These are phyloP conservation scores for Starmerella potacharoeniae DNA, from an alignment of 805 yeast genomes.

Conservation along the genomic window DNA sequence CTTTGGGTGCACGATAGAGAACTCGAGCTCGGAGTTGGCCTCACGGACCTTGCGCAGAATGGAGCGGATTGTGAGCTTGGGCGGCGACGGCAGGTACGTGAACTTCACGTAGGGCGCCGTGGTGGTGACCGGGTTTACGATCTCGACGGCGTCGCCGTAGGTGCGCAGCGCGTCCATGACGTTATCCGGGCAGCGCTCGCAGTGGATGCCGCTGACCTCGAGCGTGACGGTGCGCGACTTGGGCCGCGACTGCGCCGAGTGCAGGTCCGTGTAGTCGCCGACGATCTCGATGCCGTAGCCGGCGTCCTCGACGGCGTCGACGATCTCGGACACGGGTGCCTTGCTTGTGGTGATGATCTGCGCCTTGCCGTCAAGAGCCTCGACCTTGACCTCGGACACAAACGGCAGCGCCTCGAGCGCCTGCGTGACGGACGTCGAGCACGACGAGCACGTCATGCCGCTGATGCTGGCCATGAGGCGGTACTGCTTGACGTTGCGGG, in stretches of 20 bases:
- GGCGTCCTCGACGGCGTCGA: slow-evolving; percentile 47
- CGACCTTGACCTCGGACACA: slow-evolving; percentile 43
- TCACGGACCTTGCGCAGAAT: slow-evolving; percentile 41
- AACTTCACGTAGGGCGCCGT: slow-evolving; percentile 48
- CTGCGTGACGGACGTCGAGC: slow-evolving; percentile 45
- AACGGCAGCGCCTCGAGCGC: slow-evolving; percentile 37
- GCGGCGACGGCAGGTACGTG: slow-evolving; percentile 51
- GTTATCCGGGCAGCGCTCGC: slow-evolving; percentile 55
- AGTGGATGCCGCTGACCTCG: slow-evolving; percentile 53
- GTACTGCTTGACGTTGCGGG: slow-evolving; percentile 26
- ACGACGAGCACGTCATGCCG: slow-evolving; percentile 67
- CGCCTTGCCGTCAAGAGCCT: slow-evolving; percentile 51
- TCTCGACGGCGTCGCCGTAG: slow-evolving; percentile 47
- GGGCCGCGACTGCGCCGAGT: slow-evolving; percentile 35
- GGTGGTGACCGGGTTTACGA: slow-evolving; percentile 45
- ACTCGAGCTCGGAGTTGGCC: slow-evolving; percentile 38
- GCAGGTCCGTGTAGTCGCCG: slow-evolving; percentile 35
- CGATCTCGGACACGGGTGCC: slow-evolving; percentile 33
- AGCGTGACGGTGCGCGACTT: slow-evolving; percentile 47
- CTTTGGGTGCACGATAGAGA: slow-evolving; percentile 42
- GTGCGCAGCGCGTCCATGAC: slow-evolving; percentile 39
- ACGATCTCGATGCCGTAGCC: slow-evolving; percentile 51
- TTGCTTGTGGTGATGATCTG: slow-evolving; percentile 40
- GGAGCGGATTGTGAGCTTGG: slow-evolving; percentile 41
- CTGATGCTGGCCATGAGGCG: slow-evolving; percentile 52